These are phyloP conservation scores for Fusarium solani-melongenae DNA, from an alignment of 2,329 filamentous ascomycete genomes.

Conservation along the genomic window DNA sequence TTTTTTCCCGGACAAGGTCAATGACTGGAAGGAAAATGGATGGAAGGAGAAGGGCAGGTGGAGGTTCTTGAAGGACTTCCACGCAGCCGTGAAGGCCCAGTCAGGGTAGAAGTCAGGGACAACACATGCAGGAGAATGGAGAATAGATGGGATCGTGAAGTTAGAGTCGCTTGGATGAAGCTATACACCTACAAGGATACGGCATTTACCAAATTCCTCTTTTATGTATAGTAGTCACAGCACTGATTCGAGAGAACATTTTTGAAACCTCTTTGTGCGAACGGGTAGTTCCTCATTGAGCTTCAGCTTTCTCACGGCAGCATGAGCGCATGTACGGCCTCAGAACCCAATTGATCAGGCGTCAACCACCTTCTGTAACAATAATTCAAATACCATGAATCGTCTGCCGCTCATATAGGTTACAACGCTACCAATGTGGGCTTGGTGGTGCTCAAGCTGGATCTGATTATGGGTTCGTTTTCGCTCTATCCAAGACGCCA, in stretches of 20 bases:
- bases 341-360: background rate
- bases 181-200: no score
- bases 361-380: no score
- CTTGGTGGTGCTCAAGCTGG: background rate
- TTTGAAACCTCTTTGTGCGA: background rate
- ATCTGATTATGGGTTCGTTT: background rate
- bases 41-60: slow-evolving; percentile 4
- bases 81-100: background rate
- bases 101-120: background rate
- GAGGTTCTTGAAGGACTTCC: slow-evolving; percentile 4
- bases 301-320: background rate
- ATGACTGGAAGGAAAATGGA: slow-evolving; percentile 2
- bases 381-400: background rate
- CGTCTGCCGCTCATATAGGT: background rate
- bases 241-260: background rate
- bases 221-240: background rate
- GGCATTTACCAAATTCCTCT: background rate
- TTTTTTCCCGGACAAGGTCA: slow-evolving; percentile 3
- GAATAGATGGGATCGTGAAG: background rate
- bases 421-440: background rate
- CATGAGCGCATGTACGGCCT: background rate
- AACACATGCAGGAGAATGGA: no score
- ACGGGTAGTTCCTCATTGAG: background rate
- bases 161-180: background rate
- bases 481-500: background rate